These are phyloP conservation scores for Creolimax fragrantissima DNA, from an alignment of 78 protist genomes.

Conservation along the genomic window DNA sequence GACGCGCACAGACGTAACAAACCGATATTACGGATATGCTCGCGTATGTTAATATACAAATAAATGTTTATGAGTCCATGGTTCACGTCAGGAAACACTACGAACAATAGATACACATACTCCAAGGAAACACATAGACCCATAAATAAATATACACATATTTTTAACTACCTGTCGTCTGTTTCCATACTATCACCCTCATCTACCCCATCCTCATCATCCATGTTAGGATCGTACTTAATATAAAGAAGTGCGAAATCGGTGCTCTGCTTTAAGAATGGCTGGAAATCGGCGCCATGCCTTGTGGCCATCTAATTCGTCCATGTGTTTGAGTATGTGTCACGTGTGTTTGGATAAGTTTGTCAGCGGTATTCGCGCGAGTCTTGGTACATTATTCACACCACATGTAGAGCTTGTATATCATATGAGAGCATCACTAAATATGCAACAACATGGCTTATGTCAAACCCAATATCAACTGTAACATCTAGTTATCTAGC, in stretches of 20 bases:
- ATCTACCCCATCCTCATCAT: constrained; percentile 46
- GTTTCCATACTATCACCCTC: constrained; percentile 41
- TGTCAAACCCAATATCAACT: neutral
- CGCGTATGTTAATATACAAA: too few species aligned
- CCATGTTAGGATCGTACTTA: constrained; percentile 76
- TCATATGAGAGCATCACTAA: too few species aligned
- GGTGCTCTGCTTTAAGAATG: constrained; percentile 20
- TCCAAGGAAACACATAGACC: neutral
- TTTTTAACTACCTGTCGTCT: neutral
- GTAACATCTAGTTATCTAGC: neutral
- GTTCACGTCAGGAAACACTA: too few species aligned
- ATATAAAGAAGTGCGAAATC: constrained; percentile 31
- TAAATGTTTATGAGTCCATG: too few species aligned
- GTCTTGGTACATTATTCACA: neutral
- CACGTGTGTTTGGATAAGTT: neutral
- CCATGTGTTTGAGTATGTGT: constrained; percentile 36
- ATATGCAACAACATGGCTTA: neutral
- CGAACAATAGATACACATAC: neutral
- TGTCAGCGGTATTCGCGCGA: neutral
- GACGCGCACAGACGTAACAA: too few species aligned
- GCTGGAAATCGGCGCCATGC: neutral
- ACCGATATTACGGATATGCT: too few species aligned
- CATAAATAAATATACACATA: neutral
- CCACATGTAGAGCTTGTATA: neutral
- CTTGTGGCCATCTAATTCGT: neutral